Base-by-base conservation (phyloP, 306 rosid genomes). In the Vigna trinervia region DNA sequence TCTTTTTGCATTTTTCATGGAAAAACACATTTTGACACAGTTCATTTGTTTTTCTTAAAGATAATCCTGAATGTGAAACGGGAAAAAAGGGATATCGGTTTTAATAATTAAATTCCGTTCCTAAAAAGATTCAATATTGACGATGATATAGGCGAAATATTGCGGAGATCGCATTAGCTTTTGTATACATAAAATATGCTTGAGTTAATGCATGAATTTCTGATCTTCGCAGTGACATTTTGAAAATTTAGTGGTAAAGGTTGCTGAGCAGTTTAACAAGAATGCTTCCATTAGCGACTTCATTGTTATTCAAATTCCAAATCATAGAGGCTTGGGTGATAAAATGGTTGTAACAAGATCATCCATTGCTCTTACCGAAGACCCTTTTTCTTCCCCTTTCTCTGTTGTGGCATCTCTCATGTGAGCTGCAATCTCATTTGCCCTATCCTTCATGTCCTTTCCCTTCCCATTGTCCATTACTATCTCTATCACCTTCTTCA, bases 381-480 rank as follows among this genome's bases (percentile, higher is more conserved):
- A 90, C 3, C 90, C 91, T 12, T 71, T 79, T 1, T 39, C 62
- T 58, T 63, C 81, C 39, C 73, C 85, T 8, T 80, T 71, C 17
- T 83, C 86, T 54, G 17, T 71, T 1, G 48, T 12, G 1, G 95
- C 90, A 3, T 70, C 65, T n/a, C 83, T 81, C 15, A 92, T 81
- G 54, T 68, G 72, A 39, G 46, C 74, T 57, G 72, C 86, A 71
- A 81, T 56, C 74, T 78, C 59, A n/a, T 1, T 62, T 1, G 89
- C 95, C 48, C 68, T 88, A 50, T 71, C 83, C 82, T 69, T 85
- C 87, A 88, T 85, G 74, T 86, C 90, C 54, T 74, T 74, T 32
- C 93, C 90, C 67, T 78, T 73, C 10, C 89, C 90, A 60, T 50
- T 51, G 4, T 81, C 89, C 88, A 86, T 76, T 28, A 72, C 93